Evolutionary conservation across 1,284 basidiomycete genomes (phyloP).

Genomic region (Ceratobasidium papillatum): DNA sequence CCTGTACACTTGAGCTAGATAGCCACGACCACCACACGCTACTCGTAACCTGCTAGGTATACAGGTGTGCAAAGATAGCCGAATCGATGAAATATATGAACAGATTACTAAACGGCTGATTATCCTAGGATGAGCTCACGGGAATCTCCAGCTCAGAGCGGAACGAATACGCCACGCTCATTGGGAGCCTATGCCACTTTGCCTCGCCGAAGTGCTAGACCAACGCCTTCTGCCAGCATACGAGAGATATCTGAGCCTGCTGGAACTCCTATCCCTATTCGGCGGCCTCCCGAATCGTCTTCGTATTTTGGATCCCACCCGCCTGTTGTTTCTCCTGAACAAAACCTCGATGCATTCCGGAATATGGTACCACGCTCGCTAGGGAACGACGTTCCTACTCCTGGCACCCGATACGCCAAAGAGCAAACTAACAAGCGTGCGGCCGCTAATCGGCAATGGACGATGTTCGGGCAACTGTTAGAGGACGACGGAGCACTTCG

Average conservation of each 20-base stretch:
- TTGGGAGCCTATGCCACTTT: slow-evolving; percentile 18
- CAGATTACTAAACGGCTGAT: background rate
- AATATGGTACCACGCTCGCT: slow-evolving; percentile 23
- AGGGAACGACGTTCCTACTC: background rate
- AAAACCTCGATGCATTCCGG: slow-evolving; percentile 4
- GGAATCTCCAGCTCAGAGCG: slow-evolving; percentile 25
- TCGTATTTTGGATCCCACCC: slow-evolving; percentile 23
- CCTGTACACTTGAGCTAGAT: background rate
- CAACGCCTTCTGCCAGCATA: slow-evolving; percentile 6
- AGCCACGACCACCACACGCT: background rate
- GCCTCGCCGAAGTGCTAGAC: slow-evolving; percentile 6
- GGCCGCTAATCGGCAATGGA: slow-evolving; percentile 60
- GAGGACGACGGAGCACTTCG: slow-evolving; percentile 63
- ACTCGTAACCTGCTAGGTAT: background rate
- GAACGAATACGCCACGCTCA: slow-evolving; percentile 19
- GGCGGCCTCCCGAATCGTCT: background rate
- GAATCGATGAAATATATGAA: background rate
- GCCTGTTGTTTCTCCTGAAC: slow-evolving; percentile 22
- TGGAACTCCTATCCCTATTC: background rate
- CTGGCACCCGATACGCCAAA: background rate
- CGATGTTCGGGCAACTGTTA: slow-evolving; percentile 75
- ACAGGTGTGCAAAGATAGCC: background rate
- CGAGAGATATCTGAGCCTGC: background rate
- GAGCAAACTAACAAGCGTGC: background rate
- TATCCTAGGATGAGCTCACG: slow-evolving; percentile 5